These are phyloP conservation scores for Arthonia radiata DNA, from an alignment of 495 filamentous ascomycete species.

Conservation along the genomic window DNA sequence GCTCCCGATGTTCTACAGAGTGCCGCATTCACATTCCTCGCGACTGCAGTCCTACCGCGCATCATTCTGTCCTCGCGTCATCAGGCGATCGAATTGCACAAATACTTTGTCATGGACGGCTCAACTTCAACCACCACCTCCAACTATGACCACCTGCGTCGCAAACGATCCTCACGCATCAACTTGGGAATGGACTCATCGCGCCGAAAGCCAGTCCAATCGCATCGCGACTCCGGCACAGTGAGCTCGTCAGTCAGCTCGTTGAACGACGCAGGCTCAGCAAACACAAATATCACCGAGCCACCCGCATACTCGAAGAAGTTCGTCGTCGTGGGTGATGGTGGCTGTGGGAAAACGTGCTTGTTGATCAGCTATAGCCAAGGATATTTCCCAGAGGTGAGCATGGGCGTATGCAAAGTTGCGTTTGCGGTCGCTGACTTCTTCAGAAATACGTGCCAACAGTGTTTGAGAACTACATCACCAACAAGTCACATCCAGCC, in stretches of 20 bases:
- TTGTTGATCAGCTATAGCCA: slow-evolving; percentile 93
- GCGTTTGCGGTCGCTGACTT: slow-evolving; percentile 5
- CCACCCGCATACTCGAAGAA: slow-evolving; percentile 91
- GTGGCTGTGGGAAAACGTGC: slow-evolving; percentile 96
- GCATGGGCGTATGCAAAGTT: slow-evolving; percentile 3
- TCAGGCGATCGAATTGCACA: too few relatives aligned
- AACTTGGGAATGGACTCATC: slow-evolving; percentile 2
- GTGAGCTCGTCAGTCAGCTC: slow-evolving; percentile 53
- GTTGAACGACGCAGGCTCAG: slow-evolving; percentile 27
- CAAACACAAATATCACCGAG: slow-evolving; percentile 63
- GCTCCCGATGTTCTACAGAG: too few relatives aligned
- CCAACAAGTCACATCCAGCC: slow-evolving; percentile 63
- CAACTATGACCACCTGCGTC: slow-evolving; percentile 18
- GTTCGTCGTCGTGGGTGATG: slow-evolving; percentile 94
- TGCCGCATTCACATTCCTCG: too few relatives aligned
- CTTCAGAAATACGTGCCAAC: slow-evolving; percentile 97
- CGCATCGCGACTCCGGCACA: slow-evolving; percentile 50
- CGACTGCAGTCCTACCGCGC: too few relatives aligned
- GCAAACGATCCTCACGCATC: slow-evolving; percentile 12
- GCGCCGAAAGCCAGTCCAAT: slow-evolving; percentile 21
- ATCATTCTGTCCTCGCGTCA: too few relatives aligned
- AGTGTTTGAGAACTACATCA: slow-evolving; percentile 99
- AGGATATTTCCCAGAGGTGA: slow-evolving; percentile 94
- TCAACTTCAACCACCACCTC: too few relatives aligned
- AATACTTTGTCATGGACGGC: too few relatives aligned